Evolutionary conservation across 2,329 filamentous ascomycete species (phyloP), one percentile per base, ranked within the genome.

Genomic region (Sporothrix mexicana): DNA sequence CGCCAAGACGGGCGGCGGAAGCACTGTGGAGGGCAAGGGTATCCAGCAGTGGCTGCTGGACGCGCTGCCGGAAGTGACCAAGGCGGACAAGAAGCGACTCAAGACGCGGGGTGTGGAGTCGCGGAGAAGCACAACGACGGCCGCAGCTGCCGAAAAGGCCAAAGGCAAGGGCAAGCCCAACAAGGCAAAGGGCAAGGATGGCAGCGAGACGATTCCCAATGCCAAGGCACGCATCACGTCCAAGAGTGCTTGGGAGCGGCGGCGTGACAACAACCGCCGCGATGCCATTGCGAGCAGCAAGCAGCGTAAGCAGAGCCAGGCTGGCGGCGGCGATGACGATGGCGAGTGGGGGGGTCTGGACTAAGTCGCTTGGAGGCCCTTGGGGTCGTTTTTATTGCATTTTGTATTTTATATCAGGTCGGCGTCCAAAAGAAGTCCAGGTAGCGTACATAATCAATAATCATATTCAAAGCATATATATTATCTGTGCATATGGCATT

Each of bases 1-100:
- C 87, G 74, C 53, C 66, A 69, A 41, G 20, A n/a, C 4, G 12
- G 30, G 9, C 23, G 57, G 47, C 10, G 23, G 12, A 1, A 57
- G 7, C 15, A 36, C 47, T 7, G n/a, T 8, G 2, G 45, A 45
- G 3, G 25, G 53, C 13, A 43, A 45, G 2, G 73, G 73, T 1
- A 87, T 97, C 41, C 90, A 94, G 78, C 91, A 92, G 80, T 98
- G 95, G 95, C 84, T 99, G 69, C 85, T 98, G 5, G 93, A 97
- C 79, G 91, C 93, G 2, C 85, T 99, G 75, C 96, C 96, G 0
- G 91, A 91, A 75, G 89, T 96, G 23, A 91, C 85, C 77, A 98
- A 98, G 86, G 89, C 91, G 69, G 92, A 95, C 74, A 93, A 92
- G 84, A 91, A 95, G 85, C 90, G 90, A 79, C 82, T 99, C 76